Evolutionary conservation across 1,139 yeast genomes (phyloP), one percentile per base, ranked within the genome.

Genomic region (Debaryomyces nepalensis): DNA sequence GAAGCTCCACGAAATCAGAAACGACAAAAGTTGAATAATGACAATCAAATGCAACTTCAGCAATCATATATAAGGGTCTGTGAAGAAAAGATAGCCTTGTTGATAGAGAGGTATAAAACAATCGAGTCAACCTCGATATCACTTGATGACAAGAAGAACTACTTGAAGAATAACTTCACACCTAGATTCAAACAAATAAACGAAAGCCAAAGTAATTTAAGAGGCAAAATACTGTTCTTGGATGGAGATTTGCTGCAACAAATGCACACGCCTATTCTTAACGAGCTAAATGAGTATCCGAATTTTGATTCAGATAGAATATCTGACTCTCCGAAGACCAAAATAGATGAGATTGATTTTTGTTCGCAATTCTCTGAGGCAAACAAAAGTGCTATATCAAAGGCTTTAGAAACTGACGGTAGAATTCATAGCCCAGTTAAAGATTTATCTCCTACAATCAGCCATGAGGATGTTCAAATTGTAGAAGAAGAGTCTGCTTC

Each of bases 51-150:
- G 10, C 5, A 15, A 4, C 34, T 41, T 18, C 47, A 41, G 16
- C 37, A 36, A 26, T 34, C 42, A 26, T 44, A 44, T 21, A 42
- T 46, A 16, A 24, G 16, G 20, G 44, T 62, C 7, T 63, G 62
- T 32, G 67, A 64, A 38, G 45, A 52, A 10, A 64, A 63, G 33
- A 60, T 60, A 32, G 49, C 54, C 31, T 48, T 67, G 12, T 54
- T 68, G 5, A 53, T 61, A 18, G 59, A 65, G 43, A 44, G 68
- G 41, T 59, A 64, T 37, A 41, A 52, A 4, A 57, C 59, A 4
- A 65, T 58, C 40, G 72, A 67, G 45, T 66, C 72, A 4, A 61
- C 72, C 1, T 60, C 69, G n/a, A 58, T 67, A 9, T 66, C 73
- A 2, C 48, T 63, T 6, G 73, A 68, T 43, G 64, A 61, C 9